These are phyloP conservation scores for Candida pseudoviswanathii DNA, from an alignment of 1,139 yeast species.

Conservation along the genomic window DNA sequence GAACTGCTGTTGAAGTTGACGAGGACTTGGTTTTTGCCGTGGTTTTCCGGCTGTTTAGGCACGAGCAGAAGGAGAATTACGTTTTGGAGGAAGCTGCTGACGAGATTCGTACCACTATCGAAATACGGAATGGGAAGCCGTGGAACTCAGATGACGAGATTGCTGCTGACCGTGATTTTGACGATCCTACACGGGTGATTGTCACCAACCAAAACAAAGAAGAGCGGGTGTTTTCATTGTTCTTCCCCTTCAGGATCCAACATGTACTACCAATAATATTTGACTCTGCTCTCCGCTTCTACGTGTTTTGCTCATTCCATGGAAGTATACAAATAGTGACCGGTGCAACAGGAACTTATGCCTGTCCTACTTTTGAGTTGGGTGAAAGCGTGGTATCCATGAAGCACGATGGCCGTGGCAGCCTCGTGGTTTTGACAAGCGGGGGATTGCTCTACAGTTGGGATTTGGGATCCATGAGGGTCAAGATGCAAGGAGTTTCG, in stretches of 20 bases:
- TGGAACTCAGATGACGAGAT: conserved; percentile 32
- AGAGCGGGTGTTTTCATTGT: conserved; percentile 29
- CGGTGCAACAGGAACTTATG: conserved; percentile 56
- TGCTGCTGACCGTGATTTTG: conserved; percentile 41
- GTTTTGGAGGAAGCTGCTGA: conserved; percentile 7
- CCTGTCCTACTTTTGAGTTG: conserved; percentile 56
- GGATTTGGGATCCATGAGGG: conserved; percentile 37
- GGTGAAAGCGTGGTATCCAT: conserved; percentile 58
- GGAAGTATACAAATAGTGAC: conserved; percentile 72
- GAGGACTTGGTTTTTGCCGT: conserved; percentile 46
- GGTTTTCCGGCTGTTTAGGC: conserved; percentile 30
- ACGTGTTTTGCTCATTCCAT: conserved; percentile 70
- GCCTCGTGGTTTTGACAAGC: conserved; percentile 56
- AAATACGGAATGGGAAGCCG: conserved; percentile 46
- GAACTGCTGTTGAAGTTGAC: conserved; percentile 35
- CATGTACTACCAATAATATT: conserved; percentile 40
- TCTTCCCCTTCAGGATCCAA: conserved; percentile 46
- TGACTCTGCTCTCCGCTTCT: conserved; percentile 31
- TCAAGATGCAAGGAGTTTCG: conserved; percentile 44
- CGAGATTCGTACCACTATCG: conserved; percentile 28
- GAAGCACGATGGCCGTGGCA: conserved; percentile 49
- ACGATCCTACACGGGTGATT: conserved; percentile 47
- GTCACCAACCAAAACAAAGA: conserved; percentile 20
- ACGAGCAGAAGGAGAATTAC: conserved; percentile 17
- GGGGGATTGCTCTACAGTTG: conserved; percentile 53